phyloP scores from a whole-genome alignment of 345 rosid species.

The Corchorus olitorius region DNA sequence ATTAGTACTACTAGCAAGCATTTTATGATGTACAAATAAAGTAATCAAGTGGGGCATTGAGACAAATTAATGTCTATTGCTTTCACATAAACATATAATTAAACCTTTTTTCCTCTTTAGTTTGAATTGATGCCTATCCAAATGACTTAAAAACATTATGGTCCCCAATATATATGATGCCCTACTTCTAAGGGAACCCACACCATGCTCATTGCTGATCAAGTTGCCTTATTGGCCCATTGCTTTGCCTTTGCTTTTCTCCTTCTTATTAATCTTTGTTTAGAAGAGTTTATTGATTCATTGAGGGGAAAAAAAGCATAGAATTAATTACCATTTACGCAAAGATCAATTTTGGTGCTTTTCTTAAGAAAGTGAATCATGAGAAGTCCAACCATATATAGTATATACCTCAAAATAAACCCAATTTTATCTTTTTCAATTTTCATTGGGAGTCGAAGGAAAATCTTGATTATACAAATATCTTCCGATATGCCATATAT shows the following conservation, averaged over 20 bases:
- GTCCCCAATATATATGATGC: constrained; percentile 31
- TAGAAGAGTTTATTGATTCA: background rate
- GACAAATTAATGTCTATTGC: constrained; percentile 20
- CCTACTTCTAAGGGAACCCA: constrained; percentile 34
- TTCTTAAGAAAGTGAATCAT: background rate
- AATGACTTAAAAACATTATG: constrained; percentile 9
- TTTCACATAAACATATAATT: constrained; percentile 14
- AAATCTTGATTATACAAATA: too few relatives aligned
- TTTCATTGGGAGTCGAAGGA: too few relatives aligned
- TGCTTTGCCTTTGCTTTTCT: constrained; percentile 13
- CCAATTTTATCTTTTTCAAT: background rate
- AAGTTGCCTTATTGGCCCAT: background rate
- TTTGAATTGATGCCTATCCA: constrained; percentile 27
- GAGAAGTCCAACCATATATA: background rate
- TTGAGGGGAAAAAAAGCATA: background rate
- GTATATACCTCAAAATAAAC: background rate
- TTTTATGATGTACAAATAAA: constrained; percentile 18
- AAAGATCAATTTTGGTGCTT: background rate
- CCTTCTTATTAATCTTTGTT: background rate
- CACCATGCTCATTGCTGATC: constrained; percentile 13
- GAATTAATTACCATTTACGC: background rate
- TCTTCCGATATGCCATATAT: too few relatives aligned
- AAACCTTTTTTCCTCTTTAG: background rate
- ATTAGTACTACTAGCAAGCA: background rate
- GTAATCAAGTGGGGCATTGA: constrained; percentile 12